Conservation (phyloP, 371 early-diverging fungal species). For the Syncephalastrum sp. region DNA sequence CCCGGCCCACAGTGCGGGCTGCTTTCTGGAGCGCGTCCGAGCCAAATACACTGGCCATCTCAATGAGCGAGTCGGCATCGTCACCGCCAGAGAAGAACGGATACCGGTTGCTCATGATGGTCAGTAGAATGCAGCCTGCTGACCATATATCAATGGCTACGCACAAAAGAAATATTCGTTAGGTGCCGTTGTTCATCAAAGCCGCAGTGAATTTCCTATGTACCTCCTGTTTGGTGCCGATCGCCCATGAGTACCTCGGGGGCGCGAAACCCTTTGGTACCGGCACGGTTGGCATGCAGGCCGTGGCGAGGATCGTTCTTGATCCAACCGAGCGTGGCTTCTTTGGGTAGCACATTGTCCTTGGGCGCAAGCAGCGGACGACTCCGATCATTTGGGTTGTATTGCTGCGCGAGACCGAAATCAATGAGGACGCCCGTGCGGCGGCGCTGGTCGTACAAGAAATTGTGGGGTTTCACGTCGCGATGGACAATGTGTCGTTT, state of each 20-base stretch:
- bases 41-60: constrained; percentile 92
- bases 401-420: constrained; percentile 95
- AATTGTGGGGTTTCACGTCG: constrained; percentile 98
- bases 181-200: not conserved
- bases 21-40: constrained; percentile 71
- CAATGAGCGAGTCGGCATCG: constrained; percentile 90
- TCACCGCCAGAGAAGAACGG: constrained; percentile 93
- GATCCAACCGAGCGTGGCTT: too few species aligned
- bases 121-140: constrained; percentile 90
- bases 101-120: constrained; percentile 80
- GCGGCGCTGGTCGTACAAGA: constrained; percentile 74
- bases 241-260: constrained; percentile 95
- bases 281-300: constrained; percentile 91
- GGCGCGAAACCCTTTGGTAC: constrained; percentile 97
- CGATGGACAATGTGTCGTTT: constrained; percentile 77
- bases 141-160: constrained; percentile 94
- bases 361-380: constrained; percentile 1
- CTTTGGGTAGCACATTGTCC: too few species aligned
- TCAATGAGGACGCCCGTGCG: constrained; percentile 91
- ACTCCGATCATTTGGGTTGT: not conserved
- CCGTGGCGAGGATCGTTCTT: constrained; percentile 32
- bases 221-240: constrained; percentile 81
- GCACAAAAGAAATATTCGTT: constrained; percentile 7
- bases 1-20: constrained; percentile 57
- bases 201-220: not conserved